Conservation (phyloP, 1,284 basidiomycete species). For the Trametes sp. region DNA sequence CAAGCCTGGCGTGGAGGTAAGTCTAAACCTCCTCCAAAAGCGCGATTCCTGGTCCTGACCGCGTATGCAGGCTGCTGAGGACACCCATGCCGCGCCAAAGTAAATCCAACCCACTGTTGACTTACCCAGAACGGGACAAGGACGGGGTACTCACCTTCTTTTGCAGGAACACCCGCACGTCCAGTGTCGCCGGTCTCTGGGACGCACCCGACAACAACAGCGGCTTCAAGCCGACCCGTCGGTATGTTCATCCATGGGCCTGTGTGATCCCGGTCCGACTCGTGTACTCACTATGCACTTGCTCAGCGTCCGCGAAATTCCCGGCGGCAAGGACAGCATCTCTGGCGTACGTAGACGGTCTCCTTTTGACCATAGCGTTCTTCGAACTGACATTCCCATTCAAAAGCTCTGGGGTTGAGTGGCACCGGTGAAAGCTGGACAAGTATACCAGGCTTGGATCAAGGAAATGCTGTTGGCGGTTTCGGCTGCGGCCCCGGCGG, state of each 20-base stretch:
- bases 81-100: constrained; percentile 1
- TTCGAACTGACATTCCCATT: neutral
- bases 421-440: neutral
- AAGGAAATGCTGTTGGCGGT: neutral
- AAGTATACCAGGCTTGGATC: neutral
- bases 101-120: neutral
- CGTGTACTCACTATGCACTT: neutral
- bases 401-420: constrained; percentile 7
- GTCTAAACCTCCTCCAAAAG: too few relatives aligned
- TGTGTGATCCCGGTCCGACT: too few relatives aligned
- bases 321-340: constrained; percentile 70
- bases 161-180: constrained; percentile 20
- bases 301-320: constrained; percentile 42
- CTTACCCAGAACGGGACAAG: neutral
- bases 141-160: neutral
- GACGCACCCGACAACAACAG: constrained; percentile 47
- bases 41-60: neutral
- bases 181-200: constrained; percentile 48
- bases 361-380: too few relatives aligned
- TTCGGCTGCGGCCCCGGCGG: neutral
- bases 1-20: constrained; percentile 15
- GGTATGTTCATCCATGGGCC: too few relatives aligned
- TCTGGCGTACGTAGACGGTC: constrained; percentile 54
- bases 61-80: neutral
- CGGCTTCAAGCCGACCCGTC: constrained; percentile 71